phyloP scores from a whole-genome alignment of 164 flowering plant species.

The Sedum album region DNA sequence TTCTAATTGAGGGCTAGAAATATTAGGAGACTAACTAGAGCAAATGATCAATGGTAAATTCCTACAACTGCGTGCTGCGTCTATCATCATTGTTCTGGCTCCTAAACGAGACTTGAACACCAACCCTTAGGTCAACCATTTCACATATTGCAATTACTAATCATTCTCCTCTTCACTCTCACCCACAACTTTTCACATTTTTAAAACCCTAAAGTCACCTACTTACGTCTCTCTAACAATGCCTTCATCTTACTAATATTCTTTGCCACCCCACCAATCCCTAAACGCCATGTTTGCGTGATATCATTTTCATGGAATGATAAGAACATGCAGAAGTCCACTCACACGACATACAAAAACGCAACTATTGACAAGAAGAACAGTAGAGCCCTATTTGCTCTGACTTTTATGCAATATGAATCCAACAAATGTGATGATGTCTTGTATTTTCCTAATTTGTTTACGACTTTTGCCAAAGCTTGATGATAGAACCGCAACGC shows the following conservation, averaged over 20 bases:
- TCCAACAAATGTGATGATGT: background rate
- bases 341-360: constrained; percentile 5
- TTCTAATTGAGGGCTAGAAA: too few relatives aligned
- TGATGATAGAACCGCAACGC: background rate
- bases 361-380: background rate
- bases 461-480: background rate
- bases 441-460: background rate
- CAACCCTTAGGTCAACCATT: constrained; percentile 1
- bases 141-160: background rate
- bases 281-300: background rate
- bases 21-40: too few relatives aligned
- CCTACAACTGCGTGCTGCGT: constrained; percentile 3
- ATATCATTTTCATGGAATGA: background rate
- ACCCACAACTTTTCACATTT: constrained; percentile 6
- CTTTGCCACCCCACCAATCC: constrained; percentile 5
- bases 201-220: constrained; percentile 6
- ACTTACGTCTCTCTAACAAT: background rate
- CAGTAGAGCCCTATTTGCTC: background rate
- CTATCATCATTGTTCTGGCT: constrained; percentile 1
- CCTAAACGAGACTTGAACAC: background rate
- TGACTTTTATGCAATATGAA: background rate
- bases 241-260: background rate
- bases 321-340: constrained; percentile 7
- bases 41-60: too few relatives aligned
- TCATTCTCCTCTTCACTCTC: constrained; percentile 4